Percentiles rank a stretch among this genome's conserved stretches.
Conservation (phyloP, 306 rosid species). For the Cicer yamashitae region DNA sequence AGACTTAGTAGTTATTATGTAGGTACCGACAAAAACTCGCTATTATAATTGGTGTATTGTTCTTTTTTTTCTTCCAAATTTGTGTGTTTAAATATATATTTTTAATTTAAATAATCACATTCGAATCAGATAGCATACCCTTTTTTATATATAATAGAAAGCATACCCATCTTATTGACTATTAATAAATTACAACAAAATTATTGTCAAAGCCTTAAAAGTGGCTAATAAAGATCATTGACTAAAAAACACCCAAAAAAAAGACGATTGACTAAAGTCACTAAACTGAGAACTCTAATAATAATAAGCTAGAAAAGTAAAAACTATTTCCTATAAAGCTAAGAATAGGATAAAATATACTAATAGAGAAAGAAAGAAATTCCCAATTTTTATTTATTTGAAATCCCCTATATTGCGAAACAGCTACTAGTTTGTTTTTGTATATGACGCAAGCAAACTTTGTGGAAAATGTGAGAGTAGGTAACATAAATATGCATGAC, state of each 20-base stretch:
- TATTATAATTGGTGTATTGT: too few relatives aligned
- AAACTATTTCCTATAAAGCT: constrained; percentile 13
- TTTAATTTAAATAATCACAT: too few relatives aligned
- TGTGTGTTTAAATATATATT: too few relatives aligned
- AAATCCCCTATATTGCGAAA: constrained; percentile 21
- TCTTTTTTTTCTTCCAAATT: too few relatives aligned
- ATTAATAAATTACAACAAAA: constrained; percentile 24
- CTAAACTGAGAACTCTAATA: constrained; percentile 16
- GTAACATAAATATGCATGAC: constrained; percentile 37
- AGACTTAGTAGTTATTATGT: too few relatives aligned
- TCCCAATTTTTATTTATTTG: too few relatives aligned
- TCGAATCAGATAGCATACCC: constrained; percentile 16
- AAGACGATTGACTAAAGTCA: too few relatives aligned
- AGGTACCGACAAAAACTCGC: too few relatives aligned
- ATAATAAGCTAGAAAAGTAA: not conserved
- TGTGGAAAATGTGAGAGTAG: constrained; percentile 37
- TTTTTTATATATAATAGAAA: constrained; percentile 2
- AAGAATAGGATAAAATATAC: constrained; percentile 1
- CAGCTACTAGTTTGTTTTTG: constrained; percentile 50
- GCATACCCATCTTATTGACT: not conserved
- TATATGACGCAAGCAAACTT: constrained; percentile 10
- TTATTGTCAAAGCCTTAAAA: constrained; percentile 31
- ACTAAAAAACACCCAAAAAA: not conserved
- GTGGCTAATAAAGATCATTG: constrained; percentile 24
- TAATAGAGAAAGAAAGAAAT: constrained; percentile 9